Conservation (phyloP, 2,329 filamentous ascomycete genomes). For the Pseudogymnoascus sp. region DNA sequence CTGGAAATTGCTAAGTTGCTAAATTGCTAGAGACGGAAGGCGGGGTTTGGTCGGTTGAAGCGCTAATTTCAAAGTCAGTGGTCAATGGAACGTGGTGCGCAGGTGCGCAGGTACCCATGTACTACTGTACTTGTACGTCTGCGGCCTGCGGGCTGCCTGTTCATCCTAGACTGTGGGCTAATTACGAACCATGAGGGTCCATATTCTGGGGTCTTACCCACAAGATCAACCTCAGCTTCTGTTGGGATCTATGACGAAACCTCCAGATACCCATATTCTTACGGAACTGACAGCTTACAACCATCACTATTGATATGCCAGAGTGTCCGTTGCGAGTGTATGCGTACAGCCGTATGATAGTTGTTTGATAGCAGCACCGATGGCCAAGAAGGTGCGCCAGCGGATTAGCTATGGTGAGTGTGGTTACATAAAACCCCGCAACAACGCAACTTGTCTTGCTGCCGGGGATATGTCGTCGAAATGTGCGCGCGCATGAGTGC, state of each 20-base stretch:
- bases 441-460: neutral
- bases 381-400: conserved; percentile 62
- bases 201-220: conserved; percentile 4
- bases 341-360: conserved; percentile 9
- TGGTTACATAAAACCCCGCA: conserved; percentile 11
- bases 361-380: conserved; percentile 23
- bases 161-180: conserved; percentile 4
- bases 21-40: neutral
- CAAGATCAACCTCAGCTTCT: conserved; percentile 6
- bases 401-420: conserved; percentile 60
- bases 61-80: neutral
- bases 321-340: neutral
- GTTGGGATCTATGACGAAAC: conserved; percentile 5
- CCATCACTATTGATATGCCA: neutral
- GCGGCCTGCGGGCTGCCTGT: conserved; percentile 2
- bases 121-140: neutral
- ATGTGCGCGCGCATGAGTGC: neutral
- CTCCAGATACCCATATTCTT: neutral
- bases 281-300: conserved; percentile 4
- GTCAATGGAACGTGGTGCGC: neutral
- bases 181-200: conserved; percentile 4
- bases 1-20: neutral
- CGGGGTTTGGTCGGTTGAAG: conserved; percentile 3
- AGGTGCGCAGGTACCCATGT: neutral
- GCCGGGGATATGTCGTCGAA: neutral